These are phyloP conservation scores for Mortierella sp. DNA, from an alignment of 371 early-diverging fungal genomes.

Conservation along the genomic window DNA sequence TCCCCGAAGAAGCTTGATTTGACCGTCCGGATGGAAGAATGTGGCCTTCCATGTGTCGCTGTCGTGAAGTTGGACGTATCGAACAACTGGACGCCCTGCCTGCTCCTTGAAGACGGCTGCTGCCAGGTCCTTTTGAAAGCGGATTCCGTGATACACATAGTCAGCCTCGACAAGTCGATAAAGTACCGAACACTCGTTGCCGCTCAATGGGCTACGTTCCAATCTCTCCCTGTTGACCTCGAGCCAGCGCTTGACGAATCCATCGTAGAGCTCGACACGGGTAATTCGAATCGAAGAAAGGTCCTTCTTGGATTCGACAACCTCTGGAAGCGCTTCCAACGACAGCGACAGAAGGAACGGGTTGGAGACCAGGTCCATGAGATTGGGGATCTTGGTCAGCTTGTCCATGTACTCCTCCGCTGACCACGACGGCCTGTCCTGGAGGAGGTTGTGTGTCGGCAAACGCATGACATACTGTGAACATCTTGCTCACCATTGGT, in stretches of 20 bases:
- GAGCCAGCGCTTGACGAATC: conserved; percentile 5
- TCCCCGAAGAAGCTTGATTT: background rate
- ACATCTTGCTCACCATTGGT: too few species aligned
- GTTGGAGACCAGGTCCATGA: conserved; percentile 3
- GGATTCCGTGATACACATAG: background rate
- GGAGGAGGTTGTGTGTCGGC: too few species aligned
- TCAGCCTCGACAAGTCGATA: background rate
- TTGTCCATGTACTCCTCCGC: background rate
- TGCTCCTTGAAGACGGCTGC: conserved; percentile 1
- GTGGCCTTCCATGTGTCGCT: background rate
- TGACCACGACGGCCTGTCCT: background rate
- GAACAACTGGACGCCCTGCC: background rate
- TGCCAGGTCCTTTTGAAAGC: background rate
- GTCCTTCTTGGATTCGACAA: background rate
- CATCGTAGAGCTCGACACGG: background rate
- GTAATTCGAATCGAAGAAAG: background rate
- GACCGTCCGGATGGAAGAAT: background rate
- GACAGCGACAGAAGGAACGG: conserved; percentile 5
- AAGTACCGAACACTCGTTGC: background rate
- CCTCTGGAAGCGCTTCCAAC: background rate
- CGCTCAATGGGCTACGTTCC: background rate
- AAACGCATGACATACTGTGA: too few species aligned
- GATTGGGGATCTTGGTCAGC: background rate
- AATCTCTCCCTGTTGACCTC: background rate
- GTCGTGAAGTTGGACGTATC: background rate